A percentile compares a stretch with the other conserved stretches of the same genome.
phyloP scores from a whole-genome alignment of 2,329 filamentous ascomycete species.

The Onygenales sp. region DNA sequence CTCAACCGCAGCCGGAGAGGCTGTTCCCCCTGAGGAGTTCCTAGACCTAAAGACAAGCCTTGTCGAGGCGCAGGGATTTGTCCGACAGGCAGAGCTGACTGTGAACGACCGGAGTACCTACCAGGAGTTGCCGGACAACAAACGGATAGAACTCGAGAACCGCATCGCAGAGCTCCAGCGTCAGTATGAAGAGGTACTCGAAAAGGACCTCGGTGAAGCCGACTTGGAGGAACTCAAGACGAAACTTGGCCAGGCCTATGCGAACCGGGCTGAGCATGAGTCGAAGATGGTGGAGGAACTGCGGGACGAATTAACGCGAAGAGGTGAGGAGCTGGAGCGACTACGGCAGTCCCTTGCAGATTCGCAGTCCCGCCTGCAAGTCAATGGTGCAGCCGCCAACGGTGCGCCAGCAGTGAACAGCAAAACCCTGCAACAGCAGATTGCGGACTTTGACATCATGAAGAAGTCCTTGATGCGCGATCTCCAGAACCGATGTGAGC shows the following conservation, averaged over 20 bases:
- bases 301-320: slow-evolving; percentile 64
- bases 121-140: slow-evolving; percentile 49
- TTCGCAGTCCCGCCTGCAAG: slow-evolving; percentile 47
- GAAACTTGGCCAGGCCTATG: slow-evolving; percentile 66
- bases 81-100: slow-evolving; percentile 84
- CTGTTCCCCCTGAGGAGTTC: slow-evolving; percentile 72
- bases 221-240: slow-evolving; percentile 80
- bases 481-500: slow-evolving; percentile 94
- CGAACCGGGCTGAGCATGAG: slow-evolving; percentile 64
- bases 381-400: slow-evolving; percentile 50
- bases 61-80: slow-evolving; percentile 81
- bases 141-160: slow-evolving; percentile 66
- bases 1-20: slow-evolving; percentile 65
- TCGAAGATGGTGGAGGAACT: slow-evolving; percentile 66
- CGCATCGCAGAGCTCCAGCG: slow-evolving; percentile 64
- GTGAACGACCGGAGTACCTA: slow-evolving; percentile 58
- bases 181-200: slow-evolving; percentile 75
- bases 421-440: slow-evolving; percentile 94
- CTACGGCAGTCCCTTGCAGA: slow-evolving; percentile 74
- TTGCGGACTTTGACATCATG: slow-evolving; percentile 98
- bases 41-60: slow-evolving; percentile 67
- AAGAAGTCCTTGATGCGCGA: slow-evolving; percentile 99
- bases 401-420: slow-evolving; percentile 53
- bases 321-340: slow-evolving; percentile 71
- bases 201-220: slow-evolving; percentile 64